These are phyloP conservation scores for Phytophthora palmivora DNA, from an alignment of 352 stramenopile species.

Conservation along the genomic window DNA sequence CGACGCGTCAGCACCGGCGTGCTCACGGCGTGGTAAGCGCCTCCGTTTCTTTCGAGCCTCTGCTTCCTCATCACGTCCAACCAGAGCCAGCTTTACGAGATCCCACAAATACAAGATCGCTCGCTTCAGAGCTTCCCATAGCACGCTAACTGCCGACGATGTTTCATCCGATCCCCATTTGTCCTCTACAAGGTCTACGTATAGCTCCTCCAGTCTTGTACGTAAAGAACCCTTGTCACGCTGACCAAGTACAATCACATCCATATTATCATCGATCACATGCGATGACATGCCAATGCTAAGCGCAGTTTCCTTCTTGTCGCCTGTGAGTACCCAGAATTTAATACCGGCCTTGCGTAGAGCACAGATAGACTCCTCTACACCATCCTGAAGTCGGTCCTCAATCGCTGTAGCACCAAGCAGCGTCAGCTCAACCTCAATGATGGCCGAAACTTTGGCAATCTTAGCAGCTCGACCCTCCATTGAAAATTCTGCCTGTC, in stretches of 20 bases:
- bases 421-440: constrained; percentile 89
- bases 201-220: constrained; percentile 82
- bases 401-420: constrained; percentile 94
- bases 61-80: constrained; percentile 75
- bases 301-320: constrained; percentile 90
- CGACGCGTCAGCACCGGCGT: constrained; percentile 36
- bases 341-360: constrained; percentile 95
- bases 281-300: constrained; percentile 92
- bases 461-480: constrained; percentile 77
- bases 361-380: constrained; percentile 93
- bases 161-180: constrained; percentile 89
- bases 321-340: constrained; percentile 95
- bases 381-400: constrained; percentile 93
- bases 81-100: constrained; percentile 67
- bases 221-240: constrained; percentile 81
- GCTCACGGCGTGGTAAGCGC: constrained; percentile 59
- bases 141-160: constrained; percentile 74
- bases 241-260: constrained; percentile 87
- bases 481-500: constrained; percentile 81
- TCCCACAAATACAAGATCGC: constrained; percentile 73
- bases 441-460: constrained; percentile 74
- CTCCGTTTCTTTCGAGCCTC: constrained; percentile 76
- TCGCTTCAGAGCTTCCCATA: constrained; percentile 82
- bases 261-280: constrained; percentile 91
- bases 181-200: constrained; percentile 88